Base-by-base conservation (phyloP, 2,329 filamentous ascomycete genomes). In the Boeremia lycopersici region DNA sequence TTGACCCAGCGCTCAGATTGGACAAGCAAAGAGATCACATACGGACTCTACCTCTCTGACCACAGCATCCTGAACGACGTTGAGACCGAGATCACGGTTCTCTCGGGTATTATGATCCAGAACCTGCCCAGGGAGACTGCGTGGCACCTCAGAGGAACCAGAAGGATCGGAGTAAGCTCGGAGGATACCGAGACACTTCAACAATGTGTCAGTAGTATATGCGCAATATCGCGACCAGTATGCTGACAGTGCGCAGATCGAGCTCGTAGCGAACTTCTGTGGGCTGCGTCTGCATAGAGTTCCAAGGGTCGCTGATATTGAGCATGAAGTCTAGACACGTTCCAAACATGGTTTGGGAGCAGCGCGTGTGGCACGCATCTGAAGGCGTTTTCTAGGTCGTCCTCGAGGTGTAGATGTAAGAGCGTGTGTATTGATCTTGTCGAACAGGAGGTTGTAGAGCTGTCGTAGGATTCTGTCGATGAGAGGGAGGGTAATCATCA, bases 11-110 rank as follows among this genome's bases (percentile, higher is more conserved):
- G 2, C 42, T 11, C 17, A 71, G 77, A 76, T 3, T 86, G 81
- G 80, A 70, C 85, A 6, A 80, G 77, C 15, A 74, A 77, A 15
- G 73, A 84, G 48, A 84, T 86, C 53, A 85, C 81, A 0, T 86
- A 86, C 55, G 84, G 84, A 0, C 72, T 86, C 10, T 86, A 82
- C 59, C 77, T 86, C 0, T 81, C 79, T 9, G 83, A 86, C 65
- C 79, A 83, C 25, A 78, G 76, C 58, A 80, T 86, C 9, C 68
- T 86, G 3, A 79, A 79, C 15, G 80, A 81, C 9, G 54, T 83
- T 3, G 83, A 84, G 42, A 85, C 84, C 1, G 80, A 86, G 61
- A 69, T 86, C 8, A 78, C 83, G 1, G 81, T 83, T 1, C 68
- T 85, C 3, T 71, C 77, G 3, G 81, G 78, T 1, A 85, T 86